phyloP scores from a whole-genome alignment of 441 rosid species.

The Iberis amara region DNA sequence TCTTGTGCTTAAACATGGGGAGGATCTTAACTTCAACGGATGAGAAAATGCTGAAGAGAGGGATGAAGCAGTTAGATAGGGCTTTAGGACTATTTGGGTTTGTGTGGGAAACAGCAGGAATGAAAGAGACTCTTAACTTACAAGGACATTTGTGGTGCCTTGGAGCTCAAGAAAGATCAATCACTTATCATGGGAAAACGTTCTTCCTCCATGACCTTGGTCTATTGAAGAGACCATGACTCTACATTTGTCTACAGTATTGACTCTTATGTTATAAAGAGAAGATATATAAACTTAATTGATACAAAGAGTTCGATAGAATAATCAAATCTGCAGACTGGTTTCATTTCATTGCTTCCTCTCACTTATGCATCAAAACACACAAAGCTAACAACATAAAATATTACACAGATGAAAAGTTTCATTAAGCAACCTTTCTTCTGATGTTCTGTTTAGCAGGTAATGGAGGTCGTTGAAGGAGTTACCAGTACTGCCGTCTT shows the following conservation, averaged over 20 bases:
- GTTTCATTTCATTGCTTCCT: slow-evolving; percentile 25
- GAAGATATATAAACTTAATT: slow-evolving; percentile 19
- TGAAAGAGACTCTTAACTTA: slow-evolving; percentile 49
- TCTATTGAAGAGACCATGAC: slow-evolving; percentile 16
- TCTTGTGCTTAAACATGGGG: slow-evolving; percentile 48
- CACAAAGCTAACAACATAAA: slow-evolving; percentile 29
- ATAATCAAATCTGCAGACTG: slow-evolving; percentile 13
- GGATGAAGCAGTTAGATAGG: slow-evolving; percentile 65
- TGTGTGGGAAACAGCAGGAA: slow-evolving; percentile 64
- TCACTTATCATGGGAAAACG: slow-evolving; percentile 43
- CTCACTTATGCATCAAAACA: slow-evolving; percentile 11
- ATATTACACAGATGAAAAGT: slow-evolving; percentile 25
- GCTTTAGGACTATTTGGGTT: slow-evolving; percentile 54
- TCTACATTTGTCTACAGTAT: slow-evolving; percentile 7
- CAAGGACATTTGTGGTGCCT: slow-evolving; percentile 69
- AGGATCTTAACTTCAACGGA: slow-evolving; percentile 55
- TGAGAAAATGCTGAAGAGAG: slow-evolving; percentile 49
- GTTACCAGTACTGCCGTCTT: slow-evolving; percentile 70
- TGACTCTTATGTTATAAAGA: not conserved
- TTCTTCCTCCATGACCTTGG: slow-evolving; percentile 55
- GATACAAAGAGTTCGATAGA: slow-evolving; percentile 24
- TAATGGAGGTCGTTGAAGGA: slow-evolving; percentile 53
- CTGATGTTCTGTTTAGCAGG: slow-evolving; percentile 36
- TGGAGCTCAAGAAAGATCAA: slow-evolving; percentile 43
- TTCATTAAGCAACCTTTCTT: slow-evolving; percentile 17